A percentile compares a stretch with the other conserved stretches of the same genome.
These are phyloP conservation scores for Microdochium bolleyi DNA, from an alignment of 2,329 filamentous ascomycete species.

Conservation along the genomic window DNA sequence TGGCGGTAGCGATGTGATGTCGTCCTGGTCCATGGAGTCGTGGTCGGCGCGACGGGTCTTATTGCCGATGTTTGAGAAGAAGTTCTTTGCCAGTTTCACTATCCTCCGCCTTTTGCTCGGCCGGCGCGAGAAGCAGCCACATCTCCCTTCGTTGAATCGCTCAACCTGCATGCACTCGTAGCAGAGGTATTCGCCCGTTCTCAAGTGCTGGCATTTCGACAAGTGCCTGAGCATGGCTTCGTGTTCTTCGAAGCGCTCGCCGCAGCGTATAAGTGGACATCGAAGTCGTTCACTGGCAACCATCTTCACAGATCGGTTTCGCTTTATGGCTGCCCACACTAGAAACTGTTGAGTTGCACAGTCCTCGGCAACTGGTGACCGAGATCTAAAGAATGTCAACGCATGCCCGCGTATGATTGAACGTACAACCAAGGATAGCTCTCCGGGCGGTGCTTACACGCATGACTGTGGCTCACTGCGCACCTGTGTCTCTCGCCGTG, in stretches of 20 bases:
- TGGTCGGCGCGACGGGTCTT: slow-evolving; percentile 30
- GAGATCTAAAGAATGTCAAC: not conserved
- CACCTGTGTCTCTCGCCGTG: not conserved
- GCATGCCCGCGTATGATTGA: not conserved
- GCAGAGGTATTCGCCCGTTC: slow-evolving; percentile 46
- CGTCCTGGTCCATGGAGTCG: slow-evolving; percentile 18
- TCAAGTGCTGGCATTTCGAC: slow-evolving; percentile 37
- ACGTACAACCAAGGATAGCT: no score
- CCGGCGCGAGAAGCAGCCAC: slow-evolving; percentile 40
- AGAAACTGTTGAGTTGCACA: slow-evolving; percentile 47
- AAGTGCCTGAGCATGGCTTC: slow-evolving; percentile 47
- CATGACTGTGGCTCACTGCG: not conserved
- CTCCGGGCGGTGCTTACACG: not conserved
- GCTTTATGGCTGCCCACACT: slow-evolving; percentile 47
- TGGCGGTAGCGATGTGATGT: slow-evolving; percentile 28
- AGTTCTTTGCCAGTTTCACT: slow-evolving; percentile 42
- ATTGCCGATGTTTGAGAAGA: slow-evolving; percentile 45
- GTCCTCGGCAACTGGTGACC: slow-evolving; percentile 23
- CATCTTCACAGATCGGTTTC: slow-evolving; percentile 41
- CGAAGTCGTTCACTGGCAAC: slow-evolving; percentile 36
- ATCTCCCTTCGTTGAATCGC: slow-evolving; percentile 42
- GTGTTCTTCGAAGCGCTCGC: slow-evolving; percentile 39
- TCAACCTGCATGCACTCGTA: slow-evolving; percentile 45
- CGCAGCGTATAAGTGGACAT: slow-evolving; percentile 44
- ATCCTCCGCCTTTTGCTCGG: slow-evolving; percentile 43